Base-by-base conservation (phyloP, 192 early-diverging fungal genomes). In the Kappamyces sp. region DNA sequence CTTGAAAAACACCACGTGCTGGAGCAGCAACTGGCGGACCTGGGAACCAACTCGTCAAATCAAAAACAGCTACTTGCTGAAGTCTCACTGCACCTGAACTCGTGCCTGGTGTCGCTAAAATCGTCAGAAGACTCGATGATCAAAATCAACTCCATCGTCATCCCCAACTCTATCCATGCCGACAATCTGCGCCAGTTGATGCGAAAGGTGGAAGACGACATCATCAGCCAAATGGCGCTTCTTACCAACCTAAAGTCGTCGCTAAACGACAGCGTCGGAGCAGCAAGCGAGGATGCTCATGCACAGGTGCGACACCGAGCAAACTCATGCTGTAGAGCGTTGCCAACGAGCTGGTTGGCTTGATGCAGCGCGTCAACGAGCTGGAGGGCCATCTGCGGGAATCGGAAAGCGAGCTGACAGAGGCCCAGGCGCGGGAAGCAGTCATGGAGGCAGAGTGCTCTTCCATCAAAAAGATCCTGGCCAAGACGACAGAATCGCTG, bases 201-300 rank as follows among this genome's bases (percentile, higher is more conserved):
- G 43, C 62, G 75, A 15, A 65, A 62, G 31, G 55, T 77, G 31
- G 65, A 77, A 42, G 75, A 77, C 50, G 75, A 77, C 59, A 69
- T 77, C 41, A 60, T 70, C 5, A 66, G 67, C 50, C 71, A 74
- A 48, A 52, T 69, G 46, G 65, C 55, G 36, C 37, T 60, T 46
- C 39, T 74, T 55, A 12, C 33, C 32, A 66, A 44, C 15, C 36
- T 57, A 33, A 57, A 55, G 10, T 35, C 53, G 35, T 36, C 53
- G 39, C 32, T 61, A 8, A 48, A 40, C 6, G 37, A 41, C 2
- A 41, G 13, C 33, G 47, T 51, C 6, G 61, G 60, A 3, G 70
- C 36, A 6, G 52, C 52, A 12, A 66, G 59, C 44, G 43, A 47
- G 34, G 50, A 51, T 35, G 33, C 61, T 39, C 47, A 64, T 39